These are phyloP conservation scores for Sambucus nigra DNA, from an alignment of 129 eudicot species.

Conservation along the genomic window DNA sequence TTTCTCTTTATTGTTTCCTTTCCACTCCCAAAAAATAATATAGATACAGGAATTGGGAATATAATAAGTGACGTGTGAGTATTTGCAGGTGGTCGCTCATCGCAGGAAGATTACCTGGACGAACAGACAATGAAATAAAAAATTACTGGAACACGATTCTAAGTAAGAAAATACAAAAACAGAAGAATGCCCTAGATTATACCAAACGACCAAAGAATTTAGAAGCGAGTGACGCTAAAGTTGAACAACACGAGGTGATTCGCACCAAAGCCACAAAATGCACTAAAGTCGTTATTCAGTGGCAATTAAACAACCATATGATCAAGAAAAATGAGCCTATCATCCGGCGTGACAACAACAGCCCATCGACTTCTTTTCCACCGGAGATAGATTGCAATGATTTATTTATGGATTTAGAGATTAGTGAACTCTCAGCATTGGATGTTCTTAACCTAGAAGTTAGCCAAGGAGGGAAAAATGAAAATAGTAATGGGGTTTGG, in stretches of 20 bases:
- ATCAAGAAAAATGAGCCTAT: neutral
- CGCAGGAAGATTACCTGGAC: constrained; percentile 2
- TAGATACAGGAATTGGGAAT: no score
- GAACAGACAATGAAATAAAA: constrained; percentile 5
- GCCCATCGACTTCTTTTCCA: neutral
- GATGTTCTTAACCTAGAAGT: neutral
- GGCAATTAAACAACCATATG: neutral
- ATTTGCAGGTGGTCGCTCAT: constrained; percentile 6
- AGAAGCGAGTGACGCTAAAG: neutral
- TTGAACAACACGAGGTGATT: neutral
- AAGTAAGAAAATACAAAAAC: neutral
- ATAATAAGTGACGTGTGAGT: no score
- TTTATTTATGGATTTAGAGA: neutral
- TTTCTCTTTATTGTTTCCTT: no score
- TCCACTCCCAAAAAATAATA: no score
- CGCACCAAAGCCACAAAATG: neutral
- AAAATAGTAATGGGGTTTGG: neutral
- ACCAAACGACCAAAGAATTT: neutral
- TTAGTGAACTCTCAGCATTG: neutral
- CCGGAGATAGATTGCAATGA: neutral
- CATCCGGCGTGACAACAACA: neutral
- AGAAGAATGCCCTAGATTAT: no score
- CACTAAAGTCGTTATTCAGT: neutral
- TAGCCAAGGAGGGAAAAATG: neutral
- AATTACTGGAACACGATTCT: constrained; percentile 2